phyloP scores from a whole-genome alignment of 2,329 filamentous ascomycete species.

The Diaporthe nobilis region DNA sequence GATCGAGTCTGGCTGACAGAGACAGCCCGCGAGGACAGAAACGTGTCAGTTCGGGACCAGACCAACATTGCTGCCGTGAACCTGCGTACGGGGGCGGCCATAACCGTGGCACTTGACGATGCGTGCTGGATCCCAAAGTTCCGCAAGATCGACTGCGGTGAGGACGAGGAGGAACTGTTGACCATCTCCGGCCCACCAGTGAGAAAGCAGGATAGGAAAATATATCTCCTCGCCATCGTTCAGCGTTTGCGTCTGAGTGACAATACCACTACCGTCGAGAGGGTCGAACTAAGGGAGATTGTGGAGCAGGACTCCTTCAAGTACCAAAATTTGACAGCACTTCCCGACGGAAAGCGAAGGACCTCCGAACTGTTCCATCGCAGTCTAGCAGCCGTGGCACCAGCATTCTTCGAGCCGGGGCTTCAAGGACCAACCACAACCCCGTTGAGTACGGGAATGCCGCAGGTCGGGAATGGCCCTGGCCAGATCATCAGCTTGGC shows the following conservation, averaged over 20 bases:
- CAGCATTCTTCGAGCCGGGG: neutral
- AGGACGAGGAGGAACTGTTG: conserved; percentile 31
- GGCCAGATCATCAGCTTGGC: neutral
- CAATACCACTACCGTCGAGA: neutral
- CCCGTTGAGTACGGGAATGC: neutral
- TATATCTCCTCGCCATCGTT: conserved; percentile 30
- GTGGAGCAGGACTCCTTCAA: conserved; percentile 33
- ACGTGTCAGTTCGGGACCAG: neutral
- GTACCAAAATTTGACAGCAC: conserved; percentile 32
- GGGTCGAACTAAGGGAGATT: conserved; percentile 28
- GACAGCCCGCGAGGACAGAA: neutral
- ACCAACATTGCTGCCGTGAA: conserved; percentile 24
- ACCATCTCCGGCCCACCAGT: conserved; percentile 36
- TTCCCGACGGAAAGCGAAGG: conserved; percentile 8
- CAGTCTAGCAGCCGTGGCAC: conserved; percentile 4
- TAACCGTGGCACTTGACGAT: conserved; percentile 6
- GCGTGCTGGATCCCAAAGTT: conserved; percentile 40
- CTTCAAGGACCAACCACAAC: neutral
- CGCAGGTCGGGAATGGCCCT: neutral
- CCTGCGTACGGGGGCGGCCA: conserved; percentile 34
- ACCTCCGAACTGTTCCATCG: conserved; percentile 19
- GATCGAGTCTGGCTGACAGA: conserved; percentile 37
- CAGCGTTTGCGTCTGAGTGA: conserved; percentile 11
- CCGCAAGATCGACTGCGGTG: conserved; percentile 31
- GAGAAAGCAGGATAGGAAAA: conserved; percentile 20